Percentiles rank a stretch among this genome's conserved stretches.
Conservation (phyloP, 352 stramenopile species). For the Phytophthora niederhauseri region DNA sequence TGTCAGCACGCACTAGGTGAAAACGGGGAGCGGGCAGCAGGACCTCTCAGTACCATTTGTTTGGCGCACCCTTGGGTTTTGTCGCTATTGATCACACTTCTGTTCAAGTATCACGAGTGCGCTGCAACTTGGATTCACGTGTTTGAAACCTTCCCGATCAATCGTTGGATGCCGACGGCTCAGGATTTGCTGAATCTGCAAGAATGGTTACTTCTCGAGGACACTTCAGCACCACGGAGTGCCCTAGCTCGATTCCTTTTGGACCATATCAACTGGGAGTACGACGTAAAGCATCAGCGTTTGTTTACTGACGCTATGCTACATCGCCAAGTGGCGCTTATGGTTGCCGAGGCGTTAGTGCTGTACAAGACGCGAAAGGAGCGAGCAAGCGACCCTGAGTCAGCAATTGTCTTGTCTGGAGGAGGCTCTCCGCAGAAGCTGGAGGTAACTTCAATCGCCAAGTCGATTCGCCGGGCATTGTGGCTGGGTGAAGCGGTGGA, state of each 20-base stretch:
- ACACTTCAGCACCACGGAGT: slow-evolving; percentile 62
- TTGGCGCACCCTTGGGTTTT: slow-evolving; percentile 64
- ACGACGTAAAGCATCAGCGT: slow-evolving; percentile 59
- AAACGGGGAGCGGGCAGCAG: slow-evolving; percentile 56
- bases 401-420: slow-evolving; percentile 48
- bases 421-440: slow-evolving; percentile 58
- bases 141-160: slow-evolving; percentile 89
- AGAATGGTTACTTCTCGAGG: slow-evolving; percentile 83
- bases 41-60: slow-evolving; percentile 67
- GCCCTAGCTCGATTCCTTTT: slow-evolving; percentile 76
- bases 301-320: slow-evolving; percentile 74
- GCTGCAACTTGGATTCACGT: slow-evolving; percentile 82
- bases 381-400: slow-evolving; percentile 42
- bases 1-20: slow-evolving; percentile 54
- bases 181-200: slow-evolving; percentile 76
- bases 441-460: slow-evolving; percentile 61
- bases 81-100: slow-evolving; percentile 61
- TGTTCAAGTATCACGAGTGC: slow-evolving; percentile 85
- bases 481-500: slow-evolving; percentile 71
- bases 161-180: slow-evolving; percentile 72
- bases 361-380: slow-evolving; percentile 65
- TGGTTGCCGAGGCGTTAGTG: slow-evolving; percentile 78
- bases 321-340: slow-evolving; percentile 80
- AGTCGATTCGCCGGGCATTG: slow-evolving; percentile 76
- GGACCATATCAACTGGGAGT: slow-evolving; percentile 89